Base-by-base conservation (phyloP, 345 rosid genomes). In the Anacardium occidentale region DNA sequence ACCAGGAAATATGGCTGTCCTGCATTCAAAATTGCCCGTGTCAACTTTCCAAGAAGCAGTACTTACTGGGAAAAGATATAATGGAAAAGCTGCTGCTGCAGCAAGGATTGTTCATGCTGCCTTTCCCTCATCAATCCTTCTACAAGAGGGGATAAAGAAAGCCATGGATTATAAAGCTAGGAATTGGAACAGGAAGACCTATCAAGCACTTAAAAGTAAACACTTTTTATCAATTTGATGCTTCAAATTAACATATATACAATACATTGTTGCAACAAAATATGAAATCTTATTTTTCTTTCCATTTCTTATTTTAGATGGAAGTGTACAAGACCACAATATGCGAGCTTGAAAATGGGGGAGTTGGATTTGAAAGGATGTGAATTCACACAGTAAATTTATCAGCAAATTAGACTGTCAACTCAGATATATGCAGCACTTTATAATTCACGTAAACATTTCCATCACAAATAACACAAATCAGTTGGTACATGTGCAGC, bases 31-130 rank as follows among this genome's bases (percentile, higher is more conserved):
- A 55, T 65, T 74, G 42, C 71, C 71, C 10, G 11, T 48, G 45
- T 45, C 65, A 58, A 66, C 71, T 26, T 74, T 51, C 54, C 70
- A 73, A 68, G 11, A 73, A 64, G 70, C 32, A 22, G n/a, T 73
- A 26, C 0, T 73, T 29, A 17, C 70, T 0, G 76, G 76, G 72
- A 67, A 74, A 48, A 10, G 17, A 21, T 66, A 66, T 11, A 9
- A 32, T n/a, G 6, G 65, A 12, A 57, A 56, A 58, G 50, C 37
- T 24, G 32, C 72, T 5, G 0, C 64, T 17, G 69, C 22, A 22
- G 48, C 29, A 57, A 52, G 72, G 14, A 45, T 67, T 26, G 72
- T 74, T 74, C 72, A 66, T 22, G 72, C 20, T 7, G 50, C 65
- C 34, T 66, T 48, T 66, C 65, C 71, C 12, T 10, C n/a, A 21